Evolutionary conservation across 352 stramenopile genomes (phyloP).

Genomic region (Phytopythium sindhum): DNA sequence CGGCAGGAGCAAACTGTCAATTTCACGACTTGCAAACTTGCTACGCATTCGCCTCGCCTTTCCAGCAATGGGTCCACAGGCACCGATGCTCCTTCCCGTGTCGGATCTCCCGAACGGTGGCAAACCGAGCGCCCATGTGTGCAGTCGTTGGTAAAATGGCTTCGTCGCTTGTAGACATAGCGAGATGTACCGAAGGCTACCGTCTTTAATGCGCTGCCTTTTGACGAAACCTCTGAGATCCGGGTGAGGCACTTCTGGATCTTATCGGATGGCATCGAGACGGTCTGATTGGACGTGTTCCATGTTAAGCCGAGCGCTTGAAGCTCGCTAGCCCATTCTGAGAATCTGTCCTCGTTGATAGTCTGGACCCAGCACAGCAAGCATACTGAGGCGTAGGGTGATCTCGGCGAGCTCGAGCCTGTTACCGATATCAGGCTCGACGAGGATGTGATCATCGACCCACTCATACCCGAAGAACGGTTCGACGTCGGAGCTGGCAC

Average conservation of each 20-base stretch:
- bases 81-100: too few relatives aligned
- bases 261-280: conserved; percentile 17
- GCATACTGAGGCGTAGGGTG: conserved; percentile 12
- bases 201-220: too few relatives aligned
- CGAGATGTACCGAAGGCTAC: too few relatives aligned
- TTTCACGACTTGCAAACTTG: too few relatives aligned
- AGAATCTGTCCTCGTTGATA: conserved; percentile 20
- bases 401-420: conserved; percentile 7
- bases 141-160: too few relatives aligned
- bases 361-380: conserved; percentile 7
- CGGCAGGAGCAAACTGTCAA: too few relatives aligned
- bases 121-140: too few relatives aligned
- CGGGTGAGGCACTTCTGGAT: conserved; percentile 8
- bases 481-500: neutral
- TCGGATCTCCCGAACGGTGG: too few relatives aligned
- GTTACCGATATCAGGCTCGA: conserved; percentile 7
- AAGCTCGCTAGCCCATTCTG: neutral
- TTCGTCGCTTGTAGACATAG: too few relatives aligned
- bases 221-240: too few relatives aligned
- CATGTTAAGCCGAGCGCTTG: conserved; percentile 12
- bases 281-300: conserved; percentile 3
- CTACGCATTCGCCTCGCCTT: too few relatives aligned
- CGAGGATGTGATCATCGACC: conserved; percentile 21
- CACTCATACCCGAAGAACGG: conserved; percentile 21
- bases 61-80: too few relatives aligned